Percentiles rank a stretch among this genome's conserved stretches.
Evolutionary conservation across 352 stramenopile genomes (phyloP).

Genomic region (Pythium sukuiense): DNA sequence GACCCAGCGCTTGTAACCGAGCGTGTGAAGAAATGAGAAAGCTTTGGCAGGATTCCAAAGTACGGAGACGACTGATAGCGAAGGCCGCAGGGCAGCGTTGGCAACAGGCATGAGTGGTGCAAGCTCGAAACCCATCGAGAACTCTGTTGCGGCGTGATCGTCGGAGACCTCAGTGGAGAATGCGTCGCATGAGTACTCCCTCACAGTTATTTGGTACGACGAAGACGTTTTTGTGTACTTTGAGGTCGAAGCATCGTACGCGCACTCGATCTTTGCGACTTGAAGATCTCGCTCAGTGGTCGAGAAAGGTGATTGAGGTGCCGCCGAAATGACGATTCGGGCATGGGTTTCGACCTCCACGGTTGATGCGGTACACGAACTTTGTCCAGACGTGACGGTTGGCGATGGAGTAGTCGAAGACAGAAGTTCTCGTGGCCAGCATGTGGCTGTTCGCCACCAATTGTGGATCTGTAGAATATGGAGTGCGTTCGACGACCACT

Average conservation of each 20-base stretch:
- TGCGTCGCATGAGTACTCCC: conserved; percentile 45
- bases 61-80: conserved; percentile 34
- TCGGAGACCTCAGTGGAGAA: conserved; percentile 48
- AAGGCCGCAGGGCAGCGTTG: conserved; percentile 25
- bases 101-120: conserved; percentile 14
- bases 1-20: conserved; percentile 58
- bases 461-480: conserved; percentile 44
- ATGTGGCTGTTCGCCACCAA: conserved; percentile 56
- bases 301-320: conserved; percentile 39
- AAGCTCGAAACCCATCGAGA: conserved; percentile 51
- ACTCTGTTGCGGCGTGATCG: conserved; percentile 35
- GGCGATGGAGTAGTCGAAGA: conserved; percentile 20
- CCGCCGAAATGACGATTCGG: conserved; percentile 11
- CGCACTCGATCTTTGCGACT: conserved; percentile 38
- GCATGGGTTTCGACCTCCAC: conserved; percentile 29
- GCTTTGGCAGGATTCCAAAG: conserved; percentile 45
- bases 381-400: conserved; percentile 13
- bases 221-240: conserved; percentile 36
- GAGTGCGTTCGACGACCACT: conserved; percentile 37
- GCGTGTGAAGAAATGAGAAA: conserved; percentile 46
- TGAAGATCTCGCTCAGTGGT: conserved; percentile 37
- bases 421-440: conserved; percentile 36
- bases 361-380: conserved; percentile 28
- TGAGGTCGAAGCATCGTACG: conserved; percentile 15
- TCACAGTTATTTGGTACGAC: conserved; percentile 32